Evolutionary conservation across 176 grass and related monocot species (phyloP).

Genomic region (Rhynchospora tenuis): DNA sequence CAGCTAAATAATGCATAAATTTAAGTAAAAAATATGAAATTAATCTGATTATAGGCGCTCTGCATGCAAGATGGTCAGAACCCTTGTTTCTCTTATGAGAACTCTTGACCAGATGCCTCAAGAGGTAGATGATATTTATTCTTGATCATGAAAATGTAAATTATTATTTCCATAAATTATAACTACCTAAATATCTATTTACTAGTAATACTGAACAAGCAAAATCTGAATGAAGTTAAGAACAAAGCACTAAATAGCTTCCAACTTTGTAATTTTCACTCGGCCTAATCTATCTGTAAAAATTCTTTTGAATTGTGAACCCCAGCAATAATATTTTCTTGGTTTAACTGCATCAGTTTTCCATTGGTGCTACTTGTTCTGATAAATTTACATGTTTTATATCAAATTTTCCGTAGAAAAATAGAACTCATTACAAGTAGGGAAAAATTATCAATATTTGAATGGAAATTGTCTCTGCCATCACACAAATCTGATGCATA

Average conservation of each 20-base stretch:
- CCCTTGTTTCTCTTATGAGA: slow-evolving; percentile 95
- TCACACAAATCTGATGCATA: background rate
- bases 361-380: background rate
- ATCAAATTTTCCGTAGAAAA: background rate
- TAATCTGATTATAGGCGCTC: slow-evolving; percentile 51
- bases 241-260: background rate
- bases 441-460: slow-evolving; percentile 4
- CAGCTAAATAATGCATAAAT: background rate
- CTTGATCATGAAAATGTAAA: background rate
- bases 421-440: background rate
- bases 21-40: background rate
- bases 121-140: slow-evolving; percentile 44
- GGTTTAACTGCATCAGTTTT: background rate
- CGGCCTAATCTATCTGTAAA: background rate
- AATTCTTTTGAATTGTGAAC: background rate
- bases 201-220: background rate
- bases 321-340: background rate
- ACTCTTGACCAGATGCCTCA: slow-evolving; percentile 95
- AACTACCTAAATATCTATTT: background rate
- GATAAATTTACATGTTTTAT: background rate
- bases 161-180: background rate
- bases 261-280: background rate
- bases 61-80: slow-evolving; percentile 98
- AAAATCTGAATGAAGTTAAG: background rate
- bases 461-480: background rate